Base-by-base conservation (phyloP, 2,329 filamentous ascomycete species). In the Chaetomiaceae sp. region DNA sequence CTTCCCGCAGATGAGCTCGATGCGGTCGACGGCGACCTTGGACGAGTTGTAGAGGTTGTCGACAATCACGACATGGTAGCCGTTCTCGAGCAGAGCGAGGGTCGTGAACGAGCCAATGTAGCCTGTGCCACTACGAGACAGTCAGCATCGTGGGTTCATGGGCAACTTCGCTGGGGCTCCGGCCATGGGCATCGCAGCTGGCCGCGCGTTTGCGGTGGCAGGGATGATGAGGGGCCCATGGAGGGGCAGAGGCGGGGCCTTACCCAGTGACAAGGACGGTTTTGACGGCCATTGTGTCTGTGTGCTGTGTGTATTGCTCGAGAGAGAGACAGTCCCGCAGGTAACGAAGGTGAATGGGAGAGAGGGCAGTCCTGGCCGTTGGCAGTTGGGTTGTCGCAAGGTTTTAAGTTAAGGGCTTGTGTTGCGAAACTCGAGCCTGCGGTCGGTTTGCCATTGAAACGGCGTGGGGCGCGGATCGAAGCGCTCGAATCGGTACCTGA, bases 91-190 rank as follows among this genome's bases (percentile, higher is more conserved):
- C 23, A 99, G 88, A 50, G 91, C 87, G 47, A 99, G 85, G 53
- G 89, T 79, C 58, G 94, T 99, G 80, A 97, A 97, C 47, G 92
- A 97, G 71, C 94, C 94, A 73, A 99, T 99, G 80, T 99, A 99
- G 77, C 94, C 94, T 61, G 91, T 96, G 68, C 94, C 94, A 81
- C 94, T 96, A 70, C 56, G 64, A 63, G 62, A 60, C 59, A 47
- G 60, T 64, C 55, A 67, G 61, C 57, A 46, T 57, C 29, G 38
- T 12, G 9, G 27, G 27, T 12, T 31, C 9, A 11, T 31, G 9
- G 27, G 27, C n/a, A 50, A 43, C 39, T n/a, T n/a, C n/a, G 9
- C n/a, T 9, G n/a, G 14, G 11, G 19, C 17, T 36, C 50, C 33
- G 12, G 37, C 37, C 31, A 25, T 39, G 38, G 38, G 50, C 46